A percentile compares a stretch with the other conserved stretches of the same genome.
phyloP scores from a whole-genome alignment of 805 yeast species.

The Lipomyces chichibuensis region DNA sequence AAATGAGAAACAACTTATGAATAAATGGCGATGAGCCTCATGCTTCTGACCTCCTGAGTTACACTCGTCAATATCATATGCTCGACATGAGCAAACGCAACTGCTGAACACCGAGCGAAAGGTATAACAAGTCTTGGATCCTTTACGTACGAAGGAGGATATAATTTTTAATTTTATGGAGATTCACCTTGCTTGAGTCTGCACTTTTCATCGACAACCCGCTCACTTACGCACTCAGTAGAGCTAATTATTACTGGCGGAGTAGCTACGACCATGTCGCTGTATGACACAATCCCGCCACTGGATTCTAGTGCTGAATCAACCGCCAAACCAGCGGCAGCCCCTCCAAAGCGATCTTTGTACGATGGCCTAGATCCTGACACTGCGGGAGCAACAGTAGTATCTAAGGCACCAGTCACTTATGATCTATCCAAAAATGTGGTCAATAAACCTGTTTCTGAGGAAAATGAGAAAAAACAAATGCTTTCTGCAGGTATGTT shows the following conservation, averaged over 20 bases:
- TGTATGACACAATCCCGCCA: neutral
- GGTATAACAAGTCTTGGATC: neutral
- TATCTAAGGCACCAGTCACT: conserved; percentile 16
- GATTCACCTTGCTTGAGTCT: neutral
- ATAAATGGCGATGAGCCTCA: too few species aligned
- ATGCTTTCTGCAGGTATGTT: conserved; percentile 21
- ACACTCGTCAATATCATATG: neutral
- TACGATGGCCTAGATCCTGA: conserved; percentile 16
- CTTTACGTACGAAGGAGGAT: neutral
- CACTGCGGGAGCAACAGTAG: neutral
- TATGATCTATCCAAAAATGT: neutral
- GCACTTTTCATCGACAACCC: too few species aligned
- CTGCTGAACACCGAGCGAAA: neutral
- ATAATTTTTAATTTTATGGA: too few species aligned
- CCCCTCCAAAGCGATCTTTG: conserved; percentile 3
- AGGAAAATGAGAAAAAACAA: conserved; percentile 13
- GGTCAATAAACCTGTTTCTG: neutral
- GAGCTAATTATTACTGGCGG: neutral
- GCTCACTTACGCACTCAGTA: too few species aligned
- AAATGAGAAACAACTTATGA: too few species aligned
- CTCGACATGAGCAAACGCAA: neutral
- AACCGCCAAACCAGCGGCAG: neutral
- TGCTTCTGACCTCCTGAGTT: too few species aligned
- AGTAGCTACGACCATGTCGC: neutral
- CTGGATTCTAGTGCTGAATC: neutral